These are phyloP conservation scores for Fusarium subtropicale DNA, from an alignment of 2,329 filamentous ascomycete species.

Conservation along the genomic window DNA sequence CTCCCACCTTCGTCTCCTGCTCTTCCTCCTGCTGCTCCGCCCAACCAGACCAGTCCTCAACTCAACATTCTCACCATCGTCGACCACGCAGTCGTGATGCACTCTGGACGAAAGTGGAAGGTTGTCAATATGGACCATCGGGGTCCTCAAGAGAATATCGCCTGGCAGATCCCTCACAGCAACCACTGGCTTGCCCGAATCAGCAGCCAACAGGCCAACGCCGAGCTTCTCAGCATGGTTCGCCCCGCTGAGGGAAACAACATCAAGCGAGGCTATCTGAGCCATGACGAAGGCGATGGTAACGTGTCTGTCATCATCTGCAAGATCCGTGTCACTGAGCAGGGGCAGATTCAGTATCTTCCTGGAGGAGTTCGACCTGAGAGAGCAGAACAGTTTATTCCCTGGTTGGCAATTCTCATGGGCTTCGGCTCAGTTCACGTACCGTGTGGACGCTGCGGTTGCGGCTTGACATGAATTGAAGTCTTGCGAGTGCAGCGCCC, in stretches of 20 bases:
- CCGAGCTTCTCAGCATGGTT: not conserved
- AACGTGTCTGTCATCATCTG: not conserved
- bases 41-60: not conserved
- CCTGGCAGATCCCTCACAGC: not conserved
- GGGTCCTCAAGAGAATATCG: not conserved
- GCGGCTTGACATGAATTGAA: not conserved
- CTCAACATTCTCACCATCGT: not conserved
- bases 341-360: not conserved
- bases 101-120: not conserved
- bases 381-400: not conserved
- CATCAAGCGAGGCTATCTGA: not conserved
- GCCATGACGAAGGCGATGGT: not conserved
- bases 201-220: not conserved
- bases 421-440: not conserved
- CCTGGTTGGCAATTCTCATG: not conserved
- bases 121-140: not conserved
- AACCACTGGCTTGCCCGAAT: not conserved
- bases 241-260: not conserved
- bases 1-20: no score
- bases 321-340: not conserved
- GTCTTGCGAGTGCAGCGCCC: not conserved
- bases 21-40: not conserved
- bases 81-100: not conserved
- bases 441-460: not conserved
- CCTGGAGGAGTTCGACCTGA: not conserved